These are phyloP conservation scores for Aspergillus avenaceus DNA, from an alignment of 495 filamentous ascomycete species.

Conservation along the genomic window DNA sequence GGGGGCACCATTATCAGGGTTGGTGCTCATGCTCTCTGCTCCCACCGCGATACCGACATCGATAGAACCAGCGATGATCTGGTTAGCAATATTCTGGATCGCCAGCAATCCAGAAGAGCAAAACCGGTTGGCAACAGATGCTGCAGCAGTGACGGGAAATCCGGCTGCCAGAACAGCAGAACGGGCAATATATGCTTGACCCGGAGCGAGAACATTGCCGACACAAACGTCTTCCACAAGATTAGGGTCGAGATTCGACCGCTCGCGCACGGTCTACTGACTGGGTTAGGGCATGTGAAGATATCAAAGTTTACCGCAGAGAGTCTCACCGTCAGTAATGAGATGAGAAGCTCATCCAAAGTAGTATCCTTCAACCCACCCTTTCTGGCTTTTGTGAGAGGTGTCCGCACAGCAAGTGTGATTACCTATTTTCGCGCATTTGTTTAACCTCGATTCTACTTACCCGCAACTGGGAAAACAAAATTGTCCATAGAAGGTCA, in stretches of 20 bases:
- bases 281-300: constrained; percentile 2
- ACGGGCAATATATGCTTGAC: constrained; percentile 76
- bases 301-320: too few relatives aligned
- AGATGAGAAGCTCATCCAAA: constrained; percentile 75
- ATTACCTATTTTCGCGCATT: constrained; percentile 56
- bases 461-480: background rate
- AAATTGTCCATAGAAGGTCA: background rate
- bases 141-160: constrained; percentile 79
- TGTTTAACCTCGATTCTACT: background rate
- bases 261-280: constrained; percentile 53
- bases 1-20: constrained; percentile 62
- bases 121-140: constrained; percentile 84
- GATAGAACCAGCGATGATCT: constrained; percentile 77
- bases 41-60: constrained; percentile 84
- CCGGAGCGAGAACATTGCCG: constrained; percentile 66
- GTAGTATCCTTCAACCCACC: constrained; percentile 91
- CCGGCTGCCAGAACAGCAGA: constrained; percentile 86
- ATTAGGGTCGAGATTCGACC: constrained; percentile 73
- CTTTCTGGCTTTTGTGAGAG: constrained; percentile 72
- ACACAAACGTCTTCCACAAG: constrained; percentile 90
- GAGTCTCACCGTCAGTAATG: constrained; percentile 66
- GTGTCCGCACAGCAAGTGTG: constrained; percentile 73
- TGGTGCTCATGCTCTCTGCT: constrained; percentile 81
- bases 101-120: constrained; percentile 94
- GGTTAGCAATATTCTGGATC: constrained; percentile 86